These are phyloP conservation scores for Psilocybe tampanensis DNA, from an alignment of 768 basidiomycete species.

Conservation along the genomic window DNA sequence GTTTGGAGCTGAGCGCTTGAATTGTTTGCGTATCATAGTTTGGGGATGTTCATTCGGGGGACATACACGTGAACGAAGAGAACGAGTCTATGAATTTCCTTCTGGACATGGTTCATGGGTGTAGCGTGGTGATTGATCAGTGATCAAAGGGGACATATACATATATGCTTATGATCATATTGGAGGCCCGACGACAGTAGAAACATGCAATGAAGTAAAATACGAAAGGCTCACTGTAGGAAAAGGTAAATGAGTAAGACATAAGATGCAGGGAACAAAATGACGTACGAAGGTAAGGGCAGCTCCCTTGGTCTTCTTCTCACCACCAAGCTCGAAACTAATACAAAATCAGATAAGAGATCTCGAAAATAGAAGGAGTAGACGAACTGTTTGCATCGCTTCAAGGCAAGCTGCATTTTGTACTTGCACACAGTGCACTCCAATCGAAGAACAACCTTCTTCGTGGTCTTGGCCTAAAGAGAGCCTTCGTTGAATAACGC, in stretches of 20 bases:
- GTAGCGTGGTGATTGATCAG: neutral
- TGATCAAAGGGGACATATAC: conserved; percentile 9
- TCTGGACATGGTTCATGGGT: neutral
- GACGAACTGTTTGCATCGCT: conserved; percentile 99
- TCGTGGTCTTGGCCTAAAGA: conserved; percentile 90
- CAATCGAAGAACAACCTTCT: conserved; percentile 98
- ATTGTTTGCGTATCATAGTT: no score
- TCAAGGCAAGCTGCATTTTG: conserved; percentile 94
- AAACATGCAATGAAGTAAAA: conserved; percentile 21
- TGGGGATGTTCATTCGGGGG: neutral
- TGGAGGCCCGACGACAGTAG: conserved; percentile 23
- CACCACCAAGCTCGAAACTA: conserved; percentile 99
- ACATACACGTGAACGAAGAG: neutral
- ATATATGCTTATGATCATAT: conserved; percentile 30
- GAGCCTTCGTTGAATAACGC: neutral
- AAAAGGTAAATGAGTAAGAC: neutral
- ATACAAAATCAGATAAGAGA: neutral
- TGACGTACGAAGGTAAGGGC: conserved; percentile 88
- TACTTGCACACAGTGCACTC: conserved; percentile 99
- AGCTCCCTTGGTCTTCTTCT: conserved; percentile 99
- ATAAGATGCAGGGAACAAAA: neutral
- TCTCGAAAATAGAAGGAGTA: no score
- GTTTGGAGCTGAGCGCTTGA: neutral
- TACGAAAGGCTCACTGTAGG: conserved; percentile 25
- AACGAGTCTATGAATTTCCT: neutral